Conservation (phyloP, 2,329 filamentous ascomycete species). For the Fusarium sp. region DNA sequence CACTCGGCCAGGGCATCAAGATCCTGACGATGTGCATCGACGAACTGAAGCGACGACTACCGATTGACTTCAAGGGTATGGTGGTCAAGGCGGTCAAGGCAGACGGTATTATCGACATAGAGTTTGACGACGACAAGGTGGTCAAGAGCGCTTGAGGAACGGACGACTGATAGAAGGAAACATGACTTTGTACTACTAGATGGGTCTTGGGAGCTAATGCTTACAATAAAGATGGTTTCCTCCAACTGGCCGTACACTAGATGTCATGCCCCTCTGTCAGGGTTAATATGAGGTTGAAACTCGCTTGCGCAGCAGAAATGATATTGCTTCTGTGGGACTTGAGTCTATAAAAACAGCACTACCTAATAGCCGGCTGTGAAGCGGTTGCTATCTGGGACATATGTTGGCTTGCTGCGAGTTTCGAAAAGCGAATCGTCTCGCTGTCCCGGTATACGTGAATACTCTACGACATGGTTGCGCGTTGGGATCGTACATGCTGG, state of each 20-base stretch:
- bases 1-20: constrained; percentile 88
- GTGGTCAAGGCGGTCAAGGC: constrained; percentile 93
- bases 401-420: too few species aligned
- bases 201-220: constrained; percentile 39
- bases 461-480: too few species aligned
- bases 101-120: constrained; percentile 86
- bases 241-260: constrained; percentile 17
- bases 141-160: constrained; percentile 67
- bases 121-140: constrained; percentile 84
- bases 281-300: neutral
- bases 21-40: constrained; percentile 94
- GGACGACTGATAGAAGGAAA: constrained; percentile 35
- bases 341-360: too few species aligned
- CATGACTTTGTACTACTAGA: constrained; percentile 54
- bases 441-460: too few species aligned
- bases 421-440: too few species aligned
- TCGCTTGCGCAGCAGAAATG: too few species aligned
- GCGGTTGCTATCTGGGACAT: too few species aligned
- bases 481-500: too few species aligned
- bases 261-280: neutral
- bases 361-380: too few species aligned
- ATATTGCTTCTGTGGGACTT: too few species aligned
- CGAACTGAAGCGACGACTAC: constrained; percentile 95
- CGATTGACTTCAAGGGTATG: constrained; percentile 99
- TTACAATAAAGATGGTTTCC: constrained; percentile 43